Conservation (phyloP, 2,329 filamentous ascomycete species). For the Xylariomycetidae sp. region DNA sequence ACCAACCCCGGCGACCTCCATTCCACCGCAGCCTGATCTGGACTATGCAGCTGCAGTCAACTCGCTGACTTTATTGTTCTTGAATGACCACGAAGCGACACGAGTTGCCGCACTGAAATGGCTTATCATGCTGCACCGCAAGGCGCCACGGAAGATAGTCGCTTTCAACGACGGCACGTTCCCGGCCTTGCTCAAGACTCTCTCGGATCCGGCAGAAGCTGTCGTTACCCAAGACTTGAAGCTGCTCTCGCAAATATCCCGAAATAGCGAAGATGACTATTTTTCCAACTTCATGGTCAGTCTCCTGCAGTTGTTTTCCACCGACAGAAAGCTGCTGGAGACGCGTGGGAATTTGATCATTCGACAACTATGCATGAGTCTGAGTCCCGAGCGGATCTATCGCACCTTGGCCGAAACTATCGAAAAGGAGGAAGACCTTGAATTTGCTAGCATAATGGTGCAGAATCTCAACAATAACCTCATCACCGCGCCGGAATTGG, state of each 20-base stretch:
- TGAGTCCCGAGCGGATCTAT: constrained; percentile 94
- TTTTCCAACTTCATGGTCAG: constrained; percentile 99
- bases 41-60: constrained; percentile 95
- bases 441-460: constrained; percentile 99
- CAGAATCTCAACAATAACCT: constrained; percentile 99
- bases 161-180: constrained; percentile 98
- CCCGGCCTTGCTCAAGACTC: constrained; percentile 88
- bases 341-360: constrained; percentile 95
- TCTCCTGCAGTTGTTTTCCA: constrained; percentile 89
- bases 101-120: constrained; percentile 89
- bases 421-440: constrained; percentile 95
- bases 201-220: constrained; percentile 91
- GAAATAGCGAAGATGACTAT: constrained; percentile 94
- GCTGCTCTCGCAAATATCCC: constrained; percentile 89
- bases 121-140: constrained; percentile 96
- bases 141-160: constrained; percentile 87
- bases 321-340: constrained; percentile 85
- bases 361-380: constrained; percentile 83
- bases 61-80: constrained; percentile 84
- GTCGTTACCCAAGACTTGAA: constrained; percentile 94
- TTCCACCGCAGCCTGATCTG: constrained; percentile 61
- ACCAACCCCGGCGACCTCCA: constrained; percentile 38
- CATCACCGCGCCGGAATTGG: constrained; percentile 91
- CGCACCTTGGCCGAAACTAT: constrained; percentile 93
- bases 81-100: constrained; percentile 96